phyloP scores from a whole-genome alignment of 192 early-diverging fungal genomes.

The Linnemannia hyalina region DNA sequence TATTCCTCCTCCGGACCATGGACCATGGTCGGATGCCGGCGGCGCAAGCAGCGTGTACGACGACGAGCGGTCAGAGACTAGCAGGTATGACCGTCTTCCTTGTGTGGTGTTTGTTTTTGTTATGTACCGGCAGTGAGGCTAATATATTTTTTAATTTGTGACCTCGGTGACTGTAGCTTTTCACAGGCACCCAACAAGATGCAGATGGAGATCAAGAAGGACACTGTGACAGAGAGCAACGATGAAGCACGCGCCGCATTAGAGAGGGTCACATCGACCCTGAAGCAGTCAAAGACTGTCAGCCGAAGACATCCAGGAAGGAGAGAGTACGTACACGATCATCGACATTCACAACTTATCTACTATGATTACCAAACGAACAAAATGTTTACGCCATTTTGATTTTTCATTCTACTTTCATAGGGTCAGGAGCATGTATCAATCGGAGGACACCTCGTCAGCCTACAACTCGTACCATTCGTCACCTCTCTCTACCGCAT shows the following conservation, averaged over 20 bases:
- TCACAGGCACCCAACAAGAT: constrained; percentile 45
- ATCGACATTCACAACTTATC: neutral
- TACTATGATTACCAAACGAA: neutral
- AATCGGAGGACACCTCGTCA: constrained; percentile 41
- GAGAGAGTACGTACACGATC: constrained; percentile 20
- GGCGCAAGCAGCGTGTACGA: constrained; percentile 47
- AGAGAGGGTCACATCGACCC: constrained; percentile 43
- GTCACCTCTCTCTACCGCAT: constrained; percentile 31
- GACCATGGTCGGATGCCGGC: constrained; percentile 47
- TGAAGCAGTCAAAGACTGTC: constrained; percentile 47
- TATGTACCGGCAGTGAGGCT: neutral
- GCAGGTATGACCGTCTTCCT: constrained; percentile 29
- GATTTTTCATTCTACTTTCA: neutral
- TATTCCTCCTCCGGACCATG: constrained; percentile 64
- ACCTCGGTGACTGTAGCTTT: constrained; percentile 12
- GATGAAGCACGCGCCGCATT: constrained; percentile 51
- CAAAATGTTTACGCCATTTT: neutral
- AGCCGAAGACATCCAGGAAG: constrained; percentile 46
- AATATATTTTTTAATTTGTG: neutral
- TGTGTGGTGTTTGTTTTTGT: neutral
- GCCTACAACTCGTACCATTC: constrained; percentile 40
- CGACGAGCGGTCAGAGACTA: constrained; percentile 56
- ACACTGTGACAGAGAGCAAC: constrained; percentile 37
- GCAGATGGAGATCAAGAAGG: constrained; percentile 49
- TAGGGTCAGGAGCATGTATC: constrained; percentile 55